phyloP scores from a whole-genome alignment of 148 eudicot species.

The Silene conica region DNA sequence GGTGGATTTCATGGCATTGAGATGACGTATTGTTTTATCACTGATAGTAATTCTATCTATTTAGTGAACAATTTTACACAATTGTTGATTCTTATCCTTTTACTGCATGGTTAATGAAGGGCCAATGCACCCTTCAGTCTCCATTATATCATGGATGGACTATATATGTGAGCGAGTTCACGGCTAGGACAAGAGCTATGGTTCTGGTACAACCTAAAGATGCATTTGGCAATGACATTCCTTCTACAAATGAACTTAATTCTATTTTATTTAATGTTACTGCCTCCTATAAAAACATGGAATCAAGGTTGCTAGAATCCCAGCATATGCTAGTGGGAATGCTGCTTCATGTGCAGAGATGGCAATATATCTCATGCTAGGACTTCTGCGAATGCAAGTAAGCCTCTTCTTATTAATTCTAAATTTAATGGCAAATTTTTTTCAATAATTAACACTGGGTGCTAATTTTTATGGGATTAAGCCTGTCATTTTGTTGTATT shows the following conservation, averaged over 20 bases:
- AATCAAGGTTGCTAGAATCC: slow-evolving; percentile 87
- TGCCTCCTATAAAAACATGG: slow-evolving; percentile 48
- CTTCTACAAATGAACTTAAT: slow-evolving; percentile 37
- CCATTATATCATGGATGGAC: slow-evolving; percentile 66
- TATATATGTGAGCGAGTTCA: slow-evolving; percentile 51
- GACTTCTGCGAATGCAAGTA: slow-evolving; percentile 90
- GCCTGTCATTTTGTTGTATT: neutral
- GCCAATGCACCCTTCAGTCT: slow-evolving; percentile 62
- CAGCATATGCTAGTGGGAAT: slow-evolving; percentile 66
- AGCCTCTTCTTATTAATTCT: slow-evolving; percentile 1
- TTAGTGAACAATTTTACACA: too few species aligned
- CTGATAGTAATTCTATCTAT: too few species aligned
- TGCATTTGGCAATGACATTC: slow-evolving; percentile 80
- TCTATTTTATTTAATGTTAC: slow-evolving; percentile 39
- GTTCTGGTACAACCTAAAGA: slow-evolving; percentile 71
- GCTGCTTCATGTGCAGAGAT: slow-evolving; percentile 95
- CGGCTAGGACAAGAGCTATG: slow-evolving; percentile 56
- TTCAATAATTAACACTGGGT: neutral
- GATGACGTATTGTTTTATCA: slow-evolving; percentile 54
- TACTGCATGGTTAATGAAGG: slow-evolving; percentile 40
- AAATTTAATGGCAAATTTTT: neutral
- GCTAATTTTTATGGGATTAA: neutral
- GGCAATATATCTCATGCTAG: slow-evolving; percentile 88
- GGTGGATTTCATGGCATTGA: slow-evolving; percentile 75
- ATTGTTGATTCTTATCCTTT: too few species aligned